Evolutionary conservation across 192 early-diverging fungal species (phyloP).

Genomic region (Dissophora globulifera): DNA sequence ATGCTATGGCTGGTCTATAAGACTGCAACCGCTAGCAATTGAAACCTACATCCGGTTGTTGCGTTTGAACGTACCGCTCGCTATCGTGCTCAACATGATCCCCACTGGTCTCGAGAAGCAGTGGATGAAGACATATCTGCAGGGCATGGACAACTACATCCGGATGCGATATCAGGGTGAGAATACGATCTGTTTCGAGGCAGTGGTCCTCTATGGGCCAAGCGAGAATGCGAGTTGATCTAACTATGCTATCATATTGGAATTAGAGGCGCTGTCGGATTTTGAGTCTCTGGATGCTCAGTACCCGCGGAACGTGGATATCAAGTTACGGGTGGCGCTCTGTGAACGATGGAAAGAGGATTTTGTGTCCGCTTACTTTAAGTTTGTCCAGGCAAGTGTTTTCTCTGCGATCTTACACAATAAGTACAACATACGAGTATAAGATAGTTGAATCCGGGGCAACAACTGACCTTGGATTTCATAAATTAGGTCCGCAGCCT

Average conservation of each 20-base stretch:
- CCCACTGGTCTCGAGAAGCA: conserved; percentile 16
- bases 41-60: conserved; percentile 24
- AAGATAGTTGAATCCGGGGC: too few species aligned
- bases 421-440: too few species aligned
- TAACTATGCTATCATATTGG: neutral
- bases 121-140: conserved; percentile 38
- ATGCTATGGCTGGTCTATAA: too few species aligned
- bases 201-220: neutral
- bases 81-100: conserved; percentile 27
- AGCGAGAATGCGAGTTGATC: too few species aligned
- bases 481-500: conserved; percentile 36
- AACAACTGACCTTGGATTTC: too few species aligned
- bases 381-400: too few species aligned
- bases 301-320: conserved; percentile 21
- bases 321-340: conserved; percentile 27
- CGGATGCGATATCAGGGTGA: conserved; percentile 26
- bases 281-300: conserved; percentile 14
- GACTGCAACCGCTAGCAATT: conserved; percentile 28
- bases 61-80: conserved; percentile 3
- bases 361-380: neutral
- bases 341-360: conserved; percentile 27
- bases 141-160: conserved; percentile 23
- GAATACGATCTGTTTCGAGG: too few species aligned
- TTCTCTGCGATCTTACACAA: too few species aligned
- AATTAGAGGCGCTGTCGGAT: conserved; percentile 21